phyloP scores from a whole-genome alignment of 768 basidiomycete species.

The Obba rivulosa region DNA sequence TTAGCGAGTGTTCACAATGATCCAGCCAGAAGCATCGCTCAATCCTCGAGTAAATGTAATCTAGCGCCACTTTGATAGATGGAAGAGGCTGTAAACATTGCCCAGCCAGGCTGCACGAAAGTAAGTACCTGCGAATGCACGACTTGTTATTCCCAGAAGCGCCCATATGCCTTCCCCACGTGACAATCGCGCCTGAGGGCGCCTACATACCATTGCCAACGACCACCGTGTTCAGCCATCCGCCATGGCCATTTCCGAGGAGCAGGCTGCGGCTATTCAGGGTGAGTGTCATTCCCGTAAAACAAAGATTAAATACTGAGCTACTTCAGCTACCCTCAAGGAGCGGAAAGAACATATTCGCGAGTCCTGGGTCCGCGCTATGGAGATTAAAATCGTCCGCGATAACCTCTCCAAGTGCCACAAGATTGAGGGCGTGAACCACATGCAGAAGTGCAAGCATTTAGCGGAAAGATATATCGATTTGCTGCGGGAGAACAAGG shows the following conservation, averaged over 20 bases:
- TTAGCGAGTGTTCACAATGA: too few species aligned
- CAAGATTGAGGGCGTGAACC: constrained; percentile 85
- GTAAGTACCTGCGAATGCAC: too few species aligned
- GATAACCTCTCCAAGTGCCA: constrained; percentile 90
- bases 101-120: too few species aligned
- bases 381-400: constrained; percentile 87
- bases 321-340: constrained; percentile 48
- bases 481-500: constrained; percentile 78
- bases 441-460: constrained; percentile 85
- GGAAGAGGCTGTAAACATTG: too few species aligned
- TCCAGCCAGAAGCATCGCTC: too few species aligned
- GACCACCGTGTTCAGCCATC: constrained; percentile 7
- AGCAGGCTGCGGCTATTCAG: constrained; percentile 43
- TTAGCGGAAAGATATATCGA: constrained; percentile 74
- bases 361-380: constrained; percentile 91
- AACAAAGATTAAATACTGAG: not conserved
- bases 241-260: constrained; percentile 38
- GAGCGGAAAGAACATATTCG: constrained; percentile 73
- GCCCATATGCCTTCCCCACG: not conserved
- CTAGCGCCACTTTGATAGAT: too few species aligned
- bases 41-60: too few species aligned
- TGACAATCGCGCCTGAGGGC: not conserved
- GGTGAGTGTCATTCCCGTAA: constrained; percentile 27
- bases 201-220: not conserved
- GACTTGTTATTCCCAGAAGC: too few species aligned